Evolutionary conservation across 2,329 filamentous ascomycete species (phyloP).

Genomic region (Atkinsonella hypoxylon): DNA sequence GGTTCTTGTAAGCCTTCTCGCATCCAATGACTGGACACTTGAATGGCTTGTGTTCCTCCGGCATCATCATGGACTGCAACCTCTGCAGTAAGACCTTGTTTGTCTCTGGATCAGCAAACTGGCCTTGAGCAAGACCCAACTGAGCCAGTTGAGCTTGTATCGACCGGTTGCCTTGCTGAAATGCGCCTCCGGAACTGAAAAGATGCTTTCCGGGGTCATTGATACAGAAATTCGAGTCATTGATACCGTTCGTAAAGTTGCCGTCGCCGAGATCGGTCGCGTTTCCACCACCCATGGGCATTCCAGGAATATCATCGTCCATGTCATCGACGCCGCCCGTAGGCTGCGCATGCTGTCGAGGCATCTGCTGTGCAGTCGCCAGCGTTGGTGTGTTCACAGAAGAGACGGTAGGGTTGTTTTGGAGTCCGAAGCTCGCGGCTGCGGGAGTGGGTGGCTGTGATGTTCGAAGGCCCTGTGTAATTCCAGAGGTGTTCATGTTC

Average conservation of each 20-base stretch:
- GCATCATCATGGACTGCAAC: slow-evolving; percentile 50
- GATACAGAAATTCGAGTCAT: slow-evolving; percentile 49
- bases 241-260: slow-evolving; percentile 35
- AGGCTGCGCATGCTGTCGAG: slow-evolving; percentile 41
- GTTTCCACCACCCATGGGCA: slow-evolving; percentile 50
- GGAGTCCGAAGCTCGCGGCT: slow-evolving; percentile 63
- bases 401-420: slow-evolving; percentile 91
- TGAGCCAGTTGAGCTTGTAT: slow-evolving; percentile 58
- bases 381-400: slow-evolving; percentile 93
- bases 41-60: slow-evolving; percentile 94
- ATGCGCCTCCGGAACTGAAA: slow-evolving; percentile 71
- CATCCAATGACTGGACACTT: slow-evolving; percentile 96
- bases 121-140: slow-evolving; percentile 62
- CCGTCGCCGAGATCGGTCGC: slow-evolving; percentile 37
- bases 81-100: slow-evolving; percentile 46
- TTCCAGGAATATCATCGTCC: slow-evolving; percentile 59
- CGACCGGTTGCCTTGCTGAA: slow-evolving; percentile 51
- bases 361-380: slow-evolving; percentile 65
- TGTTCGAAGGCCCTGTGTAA: slow-evolving; percentile 66
- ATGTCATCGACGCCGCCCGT: slow-evolving; percentile 46
- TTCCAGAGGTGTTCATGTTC: slow-evolving; percentile 67
- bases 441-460: slow-evolving; percentile 81
- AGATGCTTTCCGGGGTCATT: slow-evolving; percentile 91
- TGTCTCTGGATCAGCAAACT: slow-evolving; percentile 68
- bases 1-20: slow-evolving; percentile 99